Evolutionary conservation across 148 eudicot species (phyloP).

Genomic region (Arbutus unedo): DNA sequence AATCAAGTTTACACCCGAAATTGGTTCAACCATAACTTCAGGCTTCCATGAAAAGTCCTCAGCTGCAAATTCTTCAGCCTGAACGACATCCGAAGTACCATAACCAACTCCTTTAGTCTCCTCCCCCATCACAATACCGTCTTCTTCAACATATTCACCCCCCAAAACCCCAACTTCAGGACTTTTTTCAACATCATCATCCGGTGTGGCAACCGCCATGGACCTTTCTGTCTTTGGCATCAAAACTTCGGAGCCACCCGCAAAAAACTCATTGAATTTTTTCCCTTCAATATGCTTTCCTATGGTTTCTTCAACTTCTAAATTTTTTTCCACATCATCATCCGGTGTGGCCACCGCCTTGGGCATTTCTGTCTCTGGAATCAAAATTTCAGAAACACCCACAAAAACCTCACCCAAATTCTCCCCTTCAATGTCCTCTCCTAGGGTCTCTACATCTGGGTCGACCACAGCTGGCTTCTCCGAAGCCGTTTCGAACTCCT

Average conservation of each 20-base stretch:
- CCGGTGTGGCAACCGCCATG: constrained; percentile 31
- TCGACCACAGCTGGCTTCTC: constrained; percentile 25
- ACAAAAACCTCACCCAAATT: constrained; percentile 18
- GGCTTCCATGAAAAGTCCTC: constrained; percentile 7
- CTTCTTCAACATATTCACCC: constrained; percentile 27
- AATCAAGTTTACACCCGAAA: not conserved
- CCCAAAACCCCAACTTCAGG: constrained; percentile 15
- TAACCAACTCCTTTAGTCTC: constrained; percentile 15
- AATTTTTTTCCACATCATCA: constrained; percentile 23
- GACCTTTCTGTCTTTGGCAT: constrained; percentile 23
- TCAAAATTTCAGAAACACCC: constrained; percentile 24
- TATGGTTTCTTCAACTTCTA: constrained; percentile 15
- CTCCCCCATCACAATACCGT: constrained; percentile 20
- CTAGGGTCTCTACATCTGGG: constrained; percentile 27
- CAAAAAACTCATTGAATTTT: constrained; percentile 16
- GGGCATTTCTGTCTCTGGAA: constrained; percentile 24
- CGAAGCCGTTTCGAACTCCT: constrained; percentile 37
- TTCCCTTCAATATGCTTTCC: constrained; percentile 13
- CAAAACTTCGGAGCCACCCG: constrained; percentile 24
- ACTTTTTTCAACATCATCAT: constrained; percentile 39
- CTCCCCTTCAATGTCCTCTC: constrained; percentile 13
- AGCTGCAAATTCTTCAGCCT: not conserved
- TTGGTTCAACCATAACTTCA: constrained; percentile 7
- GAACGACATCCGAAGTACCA: constrained; percentile 24
- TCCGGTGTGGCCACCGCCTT: constrained; percentile 34